Evolutionary conservation across 2,329 filamentous ascomycete genomes (phyloP), one percentile per base, ranked within the genome.

Genomic region (Massarina eburnea): DNA sequence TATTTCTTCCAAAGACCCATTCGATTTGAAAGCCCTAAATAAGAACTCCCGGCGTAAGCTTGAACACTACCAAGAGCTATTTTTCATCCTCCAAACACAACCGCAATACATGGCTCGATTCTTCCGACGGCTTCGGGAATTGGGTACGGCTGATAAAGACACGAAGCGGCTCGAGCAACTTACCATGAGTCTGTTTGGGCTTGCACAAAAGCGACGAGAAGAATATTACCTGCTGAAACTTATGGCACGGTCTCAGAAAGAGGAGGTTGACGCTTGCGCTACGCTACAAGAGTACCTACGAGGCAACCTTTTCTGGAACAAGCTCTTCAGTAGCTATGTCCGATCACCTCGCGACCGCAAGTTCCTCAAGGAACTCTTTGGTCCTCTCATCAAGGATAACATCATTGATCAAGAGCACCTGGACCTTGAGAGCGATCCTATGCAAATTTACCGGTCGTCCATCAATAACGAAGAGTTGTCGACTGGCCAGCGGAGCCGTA

Each of bases 391-490:
- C 57, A 87, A 88, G 51, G 89, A 95, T 65, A 92, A 94, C 64
- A 91, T 99, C 61, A 85, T 97, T 43, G 94, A 96, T 43, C 94
- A 96, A 57, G 85, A 91, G 10, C 86, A 86, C 4, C 77, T 99
- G 26, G 92, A 99, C 66, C 78, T 99, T 20, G 94, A 99, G 71
- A 96, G 92, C 67, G 94, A 99, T 64, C 94, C 94, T 0, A 86
- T 97, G 77, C 92, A 97, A 59, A 99, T 99, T 46, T 97, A 99
- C 72, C 84, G 89, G 33, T 94, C 91, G 4, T 86, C 90, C 12
- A 95, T 99, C 73, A 97, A 95, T 74, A 96, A 99, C 60, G 92
- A 97, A 70, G 94, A 99, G 72, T 82, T 99, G 19, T 85, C 90
- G 15, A 99, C 94, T 0, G 94, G 94, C 4, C 83, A 84, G 54